Evolutionary conservation across 2,329 filamentous ascomycete species (phyloP), one percentile per base, ranked within the genome.

Genomic region (Cladophialophora carrionii): DNA sequence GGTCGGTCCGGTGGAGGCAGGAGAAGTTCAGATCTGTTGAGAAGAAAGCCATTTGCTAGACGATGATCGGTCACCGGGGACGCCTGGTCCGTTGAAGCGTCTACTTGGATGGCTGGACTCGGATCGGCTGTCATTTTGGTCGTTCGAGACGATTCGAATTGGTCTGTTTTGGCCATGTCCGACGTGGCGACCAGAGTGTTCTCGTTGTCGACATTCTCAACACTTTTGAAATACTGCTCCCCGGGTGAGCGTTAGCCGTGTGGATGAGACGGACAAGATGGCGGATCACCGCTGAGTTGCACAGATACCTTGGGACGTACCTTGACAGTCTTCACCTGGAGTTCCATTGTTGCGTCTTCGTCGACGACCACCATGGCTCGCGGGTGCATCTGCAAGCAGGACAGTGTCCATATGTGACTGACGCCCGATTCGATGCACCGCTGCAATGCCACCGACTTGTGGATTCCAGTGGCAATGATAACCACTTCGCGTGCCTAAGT

Each of bases 371-470:
- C 87, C 82, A 95, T 87, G 61, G 91, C 88, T 72, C 92, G 89
- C 3, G 87, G 88, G 76, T 95, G 91, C 68, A 94, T 80, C 76
- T 96, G 91, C 48, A 96, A 82, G 61, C 87, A 87, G 8, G 90
- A 94, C 5, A 95, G 83, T 0, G 91, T 94, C 91, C 91, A 96
- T 90, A 94, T 94, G 79, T 95, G 91, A 76, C 92, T 94, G 67
- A 95, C 85, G 32, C 89, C 89, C 63, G 89, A 88, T 76, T 96
- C 91, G 69, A 96, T 86, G 71, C 90, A 92, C 72, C 87, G 89
- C 76, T 93, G 89, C 68, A 96, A 79, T 32, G 91, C 91, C 37
- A 90, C 80, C 0, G 91, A 86, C 78, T 96, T 96, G 81, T 91
- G 89, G 49, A 90, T 87, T 26, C 91, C 91, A 1, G 90, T 86